Conservation (phyloP, 768 basidiomycete species). For the Russula brevipes region DNA sequence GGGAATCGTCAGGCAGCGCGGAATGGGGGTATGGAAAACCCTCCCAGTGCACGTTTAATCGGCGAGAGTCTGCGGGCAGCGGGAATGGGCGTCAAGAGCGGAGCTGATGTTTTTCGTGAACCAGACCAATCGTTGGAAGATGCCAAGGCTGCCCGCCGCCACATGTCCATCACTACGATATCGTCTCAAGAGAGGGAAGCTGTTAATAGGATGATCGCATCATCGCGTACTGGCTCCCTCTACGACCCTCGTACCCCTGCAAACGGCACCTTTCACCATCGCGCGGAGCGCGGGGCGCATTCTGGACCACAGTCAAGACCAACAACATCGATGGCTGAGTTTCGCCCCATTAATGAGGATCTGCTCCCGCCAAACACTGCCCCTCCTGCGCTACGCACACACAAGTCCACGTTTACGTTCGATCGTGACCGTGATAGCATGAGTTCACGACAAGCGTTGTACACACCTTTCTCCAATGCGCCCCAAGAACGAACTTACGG, state of each 20-base stretch:
- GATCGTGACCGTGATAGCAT: constrained; percentile 27
- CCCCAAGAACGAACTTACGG: constrained; percentile 25
- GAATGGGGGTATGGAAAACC: constrained; percentile 67
- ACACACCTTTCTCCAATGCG: constrained; percentile 18
- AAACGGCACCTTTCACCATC: constrained; percentile 10
- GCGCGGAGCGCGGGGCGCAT: constrained; percentile 17
- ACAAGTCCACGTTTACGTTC: constrained; percentile 40
- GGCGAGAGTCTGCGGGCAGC: constrained; percentile 69
- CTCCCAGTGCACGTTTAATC: constrained; percentile 54
- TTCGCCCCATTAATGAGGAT: constrained; percentile 26
- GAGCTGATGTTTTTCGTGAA: constrained; percentile 36
- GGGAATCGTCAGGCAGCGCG: constrained; percentile 55
- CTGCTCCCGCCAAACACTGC: constrained; percentile 35
- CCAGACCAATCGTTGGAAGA: constrained; percentile 1
- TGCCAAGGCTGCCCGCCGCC: constrained; percentile 1
- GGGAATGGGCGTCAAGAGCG: constrained; percentile 44
- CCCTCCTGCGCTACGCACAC: constrained; percentile 37
- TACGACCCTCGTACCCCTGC: constrained; percentile 27
- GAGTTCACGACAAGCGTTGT: constrained; percentile 4
- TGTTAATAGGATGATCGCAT: background rate
- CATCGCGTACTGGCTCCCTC: constrained; percentile 11
- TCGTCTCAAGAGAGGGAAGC: background rate
- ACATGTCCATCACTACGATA: background rate
- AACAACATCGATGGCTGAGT: constrained; percentile 36
- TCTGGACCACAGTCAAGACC: constrained; percentile 25